phyloP scores from a whole-genome alignment of 768 basidiomycete genomes.

The Lactarius indigo region DNA sequence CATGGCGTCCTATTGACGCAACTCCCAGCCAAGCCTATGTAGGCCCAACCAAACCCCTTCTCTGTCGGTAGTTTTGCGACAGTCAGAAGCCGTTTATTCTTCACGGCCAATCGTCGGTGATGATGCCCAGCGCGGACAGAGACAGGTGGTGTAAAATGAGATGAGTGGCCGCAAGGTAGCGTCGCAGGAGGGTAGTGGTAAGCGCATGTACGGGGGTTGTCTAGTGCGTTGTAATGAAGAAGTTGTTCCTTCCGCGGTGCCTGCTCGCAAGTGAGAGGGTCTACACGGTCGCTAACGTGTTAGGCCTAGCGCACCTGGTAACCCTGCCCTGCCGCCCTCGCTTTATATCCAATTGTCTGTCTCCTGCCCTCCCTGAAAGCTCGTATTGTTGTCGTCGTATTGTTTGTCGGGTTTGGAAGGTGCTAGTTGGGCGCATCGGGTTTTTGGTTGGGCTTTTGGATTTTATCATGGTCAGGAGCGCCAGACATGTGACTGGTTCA shows the following conservation, averaged over 20 bases:
- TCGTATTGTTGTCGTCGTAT: conserved; percentile 3
- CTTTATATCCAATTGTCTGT: not conserved
- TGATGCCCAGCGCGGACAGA: not conserved
- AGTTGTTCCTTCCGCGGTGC: not conserved
- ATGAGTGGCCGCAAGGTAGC: conserved; percentile 3
- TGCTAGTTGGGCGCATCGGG: not conserved
- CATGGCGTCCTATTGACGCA: conserved; percentile 87
- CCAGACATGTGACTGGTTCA: conserved; percentile 6
- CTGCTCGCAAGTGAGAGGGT: not conserved
- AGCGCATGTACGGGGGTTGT: conserved; percentile 11
- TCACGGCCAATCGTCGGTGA: not conserved
- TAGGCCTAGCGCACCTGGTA: not conserved
- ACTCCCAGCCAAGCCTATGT: conserved; percentile 84
- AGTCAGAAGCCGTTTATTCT: not conserved
- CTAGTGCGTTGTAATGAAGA: not conserved
- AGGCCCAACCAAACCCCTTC: conserved; percentile 22
- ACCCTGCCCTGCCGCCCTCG: not conserved
- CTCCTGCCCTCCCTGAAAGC: not conserved
- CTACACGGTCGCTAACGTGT: not conserved
- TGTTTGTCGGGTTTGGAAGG: not conserved
- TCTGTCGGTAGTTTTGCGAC: not conserved
- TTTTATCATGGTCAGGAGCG: conserved; percentile 1
- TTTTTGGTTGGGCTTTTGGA: not conserved
- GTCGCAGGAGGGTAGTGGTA: conserved; percentile 3
- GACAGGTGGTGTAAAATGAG: not conserved